Percentiles rank a stretch among this genome's conserved stretches.
These are phyloP conservation scores for Amanita thiersii DNA, from an alignment of 768 basidiomycete species.

Conservation along the genomic window DNA sequence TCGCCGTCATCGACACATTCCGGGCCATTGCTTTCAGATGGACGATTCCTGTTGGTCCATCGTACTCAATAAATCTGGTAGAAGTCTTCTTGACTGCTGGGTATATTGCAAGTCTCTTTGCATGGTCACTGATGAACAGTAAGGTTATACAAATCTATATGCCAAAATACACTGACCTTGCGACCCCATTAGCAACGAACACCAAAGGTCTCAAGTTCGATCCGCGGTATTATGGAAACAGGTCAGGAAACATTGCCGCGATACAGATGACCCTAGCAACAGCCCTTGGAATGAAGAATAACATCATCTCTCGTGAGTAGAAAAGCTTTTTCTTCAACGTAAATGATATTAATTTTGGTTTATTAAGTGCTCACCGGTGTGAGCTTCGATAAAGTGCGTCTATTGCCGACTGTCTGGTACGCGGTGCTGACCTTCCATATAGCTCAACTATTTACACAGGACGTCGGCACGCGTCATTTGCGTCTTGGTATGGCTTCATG, in stretches of 20 bases:
- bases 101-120: slow-evolving; percentile 29
- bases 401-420: not conserved
- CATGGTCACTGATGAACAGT: slow-evolving; percentile 33
- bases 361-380: slow-evolving; percentile 42
- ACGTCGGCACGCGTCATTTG: slow-evolving; percentile 38
- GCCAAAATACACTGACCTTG: not conserved
- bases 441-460: slow-evolving; percentile 41
- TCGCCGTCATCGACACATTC: slow-evolving; percentile 23
- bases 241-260: slow-evolving; percentile 33
- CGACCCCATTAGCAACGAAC: slow-evolving; percentile 22
- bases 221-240: slow-evolving; percentile 31
- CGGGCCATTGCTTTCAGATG: slow-evolving; percentile 28
- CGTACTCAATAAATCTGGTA: slow-evolving; percentile 29
- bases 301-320: slow-evolving; percentile 33
- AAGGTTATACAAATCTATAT: slow-evolving; percentile 4
- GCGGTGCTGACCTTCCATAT: not conserved
- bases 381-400: slow-evolving; percentile 31
- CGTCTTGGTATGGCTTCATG: slow-evolving; percentile 42
- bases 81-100: slow-evolving; percentile 28
- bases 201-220: slow-evolving; percentile 22
- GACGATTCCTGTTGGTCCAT: slow-evolving; percentile 24
- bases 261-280: slow-evolving; percentile 48
- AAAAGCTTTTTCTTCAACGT: not conserved
- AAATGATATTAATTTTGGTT: not conserved
- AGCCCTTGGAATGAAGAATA: slow-evolving; percentile 55